phyloP scores from a whole-genome alignment of 2,329 filamentous ascomycete genomes.

The Scedosporium minutisporum region DNA sequence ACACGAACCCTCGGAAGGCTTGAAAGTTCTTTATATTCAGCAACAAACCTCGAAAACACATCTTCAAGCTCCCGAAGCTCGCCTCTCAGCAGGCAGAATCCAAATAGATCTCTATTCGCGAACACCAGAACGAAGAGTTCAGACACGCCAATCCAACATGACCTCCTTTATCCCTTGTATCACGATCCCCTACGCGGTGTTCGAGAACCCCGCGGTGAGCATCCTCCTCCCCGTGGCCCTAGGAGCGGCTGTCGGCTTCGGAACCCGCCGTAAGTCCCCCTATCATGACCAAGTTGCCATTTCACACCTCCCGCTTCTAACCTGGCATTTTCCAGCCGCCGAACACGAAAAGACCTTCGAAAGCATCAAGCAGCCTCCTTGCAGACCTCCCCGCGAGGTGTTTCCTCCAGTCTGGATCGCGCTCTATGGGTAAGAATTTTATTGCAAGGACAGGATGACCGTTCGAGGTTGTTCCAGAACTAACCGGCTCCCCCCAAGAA shows the following conservation, averaged over 20 bases:
- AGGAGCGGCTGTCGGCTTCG: slow-evolving; percentile 65
- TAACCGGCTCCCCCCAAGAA: slow-evolving; percentile 16
- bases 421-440: slow-evolving; percentile 46
- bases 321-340: slow-evolving; percentile 30
- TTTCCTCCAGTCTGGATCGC: slow-evolving; percentile 59
- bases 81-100: too few relatives aligned
- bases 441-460: not conserved
- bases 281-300: slow-evolving; percentile 3
- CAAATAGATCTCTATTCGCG: not conserved
- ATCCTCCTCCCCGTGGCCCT: slow-evolving; percentile 66
- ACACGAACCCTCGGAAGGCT: too few relatives aligned
- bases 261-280: slow-evolving; percentile 47
- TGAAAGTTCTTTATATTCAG: too few relatives aligned
- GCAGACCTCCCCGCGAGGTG: slow-evolving; percentile 48
- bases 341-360: slow-evolving; percentile 54
- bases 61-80: too few relatives aligned
- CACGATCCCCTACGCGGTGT: slow-evolving; percentile 62
- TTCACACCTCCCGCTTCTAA: not conserved
- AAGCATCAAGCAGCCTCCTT: slow-evolving; percentile 57
- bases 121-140: not conserved
- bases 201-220: slow-evolving; percentile 61
- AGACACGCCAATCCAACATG: slow-evolving; percentile 39
- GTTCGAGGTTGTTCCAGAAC: slow-evolving; percentile 5
- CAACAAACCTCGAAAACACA: too few relatives aligned
- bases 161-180: slow-evolving; percentile 71